phyloP scores from a whole-genome alignment of 225 moss, liverwort and hornwort species.

The Bryoerythrophyllum caledonicum region DNA sequence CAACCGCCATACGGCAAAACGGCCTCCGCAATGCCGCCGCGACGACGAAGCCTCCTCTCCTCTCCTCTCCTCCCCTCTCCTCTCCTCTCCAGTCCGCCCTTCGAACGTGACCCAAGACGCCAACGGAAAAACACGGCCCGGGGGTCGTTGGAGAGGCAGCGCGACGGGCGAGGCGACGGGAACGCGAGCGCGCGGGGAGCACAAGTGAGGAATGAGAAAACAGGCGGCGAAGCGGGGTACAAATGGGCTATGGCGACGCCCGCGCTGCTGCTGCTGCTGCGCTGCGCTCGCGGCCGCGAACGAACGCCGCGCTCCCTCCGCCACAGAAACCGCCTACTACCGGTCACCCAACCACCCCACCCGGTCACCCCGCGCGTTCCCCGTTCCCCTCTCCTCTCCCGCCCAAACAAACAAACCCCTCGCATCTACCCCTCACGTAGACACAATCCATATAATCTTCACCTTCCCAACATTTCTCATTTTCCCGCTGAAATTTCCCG shows the following conservation, averaged over 20 bases:
- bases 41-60: neutral
- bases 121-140: slow-evolving; percentile 20
- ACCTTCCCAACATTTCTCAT: too few relatives aligned
- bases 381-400: neutral
- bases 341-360: slow-evolving; percentile 6
- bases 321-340: neutral
- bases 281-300: slow-evolving; percentile 33
- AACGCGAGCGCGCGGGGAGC: neutral
- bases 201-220: slow-evolving; percentile 13
- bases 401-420: neutral
- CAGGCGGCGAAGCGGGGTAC: slow-evolving; percentile 19
- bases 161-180: slow-evolving; percentile 15
- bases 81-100: neutral
- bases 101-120: neutral
- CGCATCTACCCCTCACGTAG: too few relatives aligned
- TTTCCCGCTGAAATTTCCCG: too few relatives aligned
- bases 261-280: too few relatives aligned
- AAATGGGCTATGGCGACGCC: slow-evolving; percentile 46
- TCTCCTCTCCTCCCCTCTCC: neutral
- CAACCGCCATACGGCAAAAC: neutral
- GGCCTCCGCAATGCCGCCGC: slow-evolving; percentile 20
- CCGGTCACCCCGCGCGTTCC: slow-evolving; percentile 3
- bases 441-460: too few relatives aligned
- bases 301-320: slow-evolving; percentile 35
- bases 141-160: slow-evolving; percentile 38